Evolutionary conservation across 1,139 yeast genomes (phyloP).

Genomic region (Taiozyma sp.): DNA sequence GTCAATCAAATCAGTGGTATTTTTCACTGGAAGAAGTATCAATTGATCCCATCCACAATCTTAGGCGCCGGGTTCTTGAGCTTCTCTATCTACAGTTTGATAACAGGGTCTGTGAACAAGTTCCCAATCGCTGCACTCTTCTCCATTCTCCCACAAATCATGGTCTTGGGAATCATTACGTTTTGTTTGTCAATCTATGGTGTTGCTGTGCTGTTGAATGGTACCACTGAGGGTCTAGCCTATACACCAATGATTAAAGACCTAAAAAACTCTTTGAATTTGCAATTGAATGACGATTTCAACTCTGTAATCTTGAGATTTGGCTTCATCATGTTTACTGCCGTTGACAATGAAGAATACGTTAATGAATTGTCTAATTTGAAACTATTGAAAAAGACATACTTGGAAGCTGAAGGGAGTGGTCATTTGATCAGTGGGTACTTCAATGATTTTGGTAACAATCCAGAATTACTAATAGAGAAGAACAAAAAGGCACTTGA

Average conservation of each 20-base stretch:
- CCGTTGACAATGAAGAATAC: constrained; percentile 64
- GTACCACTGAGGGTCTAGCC: constrained; percentile 43
- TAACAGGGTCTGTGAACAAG: constrained; percentile 34
- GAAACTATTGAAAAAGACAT: constrained; percentile 46
- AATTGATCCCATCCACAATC: constrained; percentile 58
- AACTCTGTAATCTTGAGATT: constrained; percentile 55
- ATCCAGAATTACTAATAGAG: constrained; percentile 21
- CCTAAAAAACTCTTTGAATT: constrained; percentile 33
- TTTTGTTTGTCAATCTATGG: constrained; percentile 48
- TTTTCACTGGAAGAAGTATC: constrained; percentile 44
- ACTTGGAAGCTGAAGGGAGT: constrained; percentile 40
- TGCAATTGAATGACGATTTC: constrained; percentile 55
- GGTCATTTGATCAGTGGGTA: constrained; percentile 26
- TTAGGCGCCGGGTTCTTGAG: constrained; percentile 47
- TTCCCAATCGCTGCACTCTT: constrained; percentile 54
- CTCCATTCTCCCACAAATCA: constrained; percentile 59
- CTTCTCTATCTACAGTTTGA: constrained; percentile 38
- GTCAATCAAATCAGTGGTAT: constrained; percentile 56
- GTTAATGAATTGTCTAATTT: constrained; percentile 55
- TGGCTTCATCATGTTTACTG: constrained; percentile 60
- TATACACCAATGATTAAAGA: constrained; percentile 44
- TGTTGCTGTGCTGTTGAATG: constrained; percentile 55
- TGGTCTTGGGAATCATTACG: constrained; percentile 44
- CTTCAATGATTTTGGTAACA: constrained; percentile 19
- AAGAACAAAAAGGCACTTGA: constrained; percentile 5